Evolutionary conservation across 2,329 filamentous ascomycete genomes (phyloP), one percentile per base, ranked within the genome.

Genomic region (Colletotrichum tropicicola): DNA sequence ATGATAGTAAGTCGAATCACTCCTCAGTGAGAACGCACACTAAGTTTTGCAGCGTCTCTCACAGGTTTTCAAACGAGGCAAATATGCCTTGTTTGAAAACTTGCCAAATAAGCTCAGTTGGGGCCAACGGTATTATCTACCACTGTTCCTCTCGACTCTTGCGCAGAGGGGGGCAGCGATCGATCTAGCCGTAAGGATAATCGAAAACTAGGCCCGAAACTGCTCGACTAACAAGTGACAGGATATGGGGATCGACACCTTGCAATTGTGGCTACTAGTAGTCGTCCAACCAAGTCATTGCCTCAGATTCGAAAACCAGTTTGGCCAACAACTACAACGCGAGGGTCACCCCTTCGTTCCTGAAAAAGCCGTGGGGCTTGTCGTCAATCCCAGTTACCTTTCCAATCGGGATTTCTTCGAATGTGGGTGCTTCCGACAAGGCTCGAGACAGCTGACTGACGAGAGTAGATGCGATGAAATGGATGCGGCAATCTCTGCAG

Each of bases 241-340:
- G 71, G 78, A 84, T 39, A 70, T 83, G 3, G 80, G 77, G 2
- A 76, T 79, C n/a, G 81, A 78, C 8, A 70, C 84, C 9, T 74
- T 83, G 5, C 82, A 85, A 41, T 73, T 88, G n/a, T 89, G 87
- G 83, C 69, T 85, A 43, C 70, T 83, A 19, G 79, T 82, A 7
- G 75, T 89, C 47, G 79, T 83, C 43, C 86, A 86, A 68, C 86
- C 87, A 5, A 74, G 69, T 3, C 70, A 74, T 41, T 79, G 77
- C 21, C 66, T 87, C 13, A 76, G 73, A 5, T 85, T 85, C 67
- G 85, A 88, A 69, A 80, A 81, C 63, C 77, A 78, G 21, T 77
- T 89, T 5, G 85, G 81, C 5, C 77, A 82, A 58, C 75, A 81
- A 27, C 73, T 88, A 49, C 76, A 79, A 62, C 73, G 72, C 6